Conservation (phyloP, 768 basidiomycete species). For the Pholiota microspora region DNA sequence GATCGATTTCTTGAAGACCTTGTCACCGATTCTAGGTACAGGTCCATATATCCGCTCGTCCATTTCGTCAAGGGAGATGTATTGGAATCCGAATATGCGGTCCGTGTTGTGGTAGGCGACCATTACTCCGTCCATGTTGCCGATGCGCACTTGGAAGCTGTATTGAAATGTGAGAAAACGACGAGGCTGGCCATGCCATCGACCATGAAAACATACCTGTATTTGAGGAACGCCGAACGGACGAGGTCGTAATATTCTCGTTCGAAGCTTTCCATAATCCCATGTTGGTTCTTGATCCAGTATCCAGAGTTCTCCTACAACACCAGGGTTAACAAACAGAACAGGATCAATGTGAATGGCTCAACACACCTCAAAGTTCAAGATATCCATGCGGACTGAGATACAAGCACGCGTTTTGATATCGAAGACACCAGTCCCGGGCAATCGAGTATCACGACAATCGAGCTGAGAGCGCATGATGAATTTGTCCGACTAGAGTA, state of each 20-base stretch:
- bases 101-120: slow-evolving; percentile 88
- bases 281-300: slow-evolving; percentile 61
- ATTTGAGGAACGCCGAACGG: slow-evolving; percentile 93
- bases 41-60: slow-evolving; percentile 75
- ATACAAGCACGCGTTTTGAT: slow-evolving; percentile 92
- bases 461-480: slow-evolving; percentile 97
- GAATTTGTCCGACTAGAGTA: slow-evolving; percentile 51
- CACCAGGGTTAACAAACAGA: slow-evolving; percentile 22
- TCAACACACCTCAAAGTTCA: slow-evolving; percentile 68
- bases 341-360: not conserved
- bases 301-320: slow-evolving; percentile 73
- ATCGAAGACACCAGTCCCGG: slow-evolving; percentile 92
- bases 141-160: slow-evolving; percentile 94
- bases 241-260: slow-evolving; percentile 94
- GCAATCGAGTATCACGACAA: slow-evolving; percentile 75
- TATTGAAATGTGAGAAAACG: not conserved
- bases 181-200: no score
- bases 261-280: slow-evolving; percentile 79
- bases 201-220: slow-evolving; percentile 54
- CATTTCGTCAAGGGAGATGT: slow-evolving; percentile 85
- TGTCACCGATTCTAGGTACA: slow-evolving; percentile 54
- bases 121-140: slow-evolving; percentile 94
- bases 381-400: slow-evolving; percentile 78
- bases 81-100: slow-evolving; percentile 91
- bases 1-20: slow-evolving; percentile 76